These are phyloP conservation scores for Nitzschia putrida DNA, from an alignment of 108 stramenopile genomes.

Conservation along the genomic window DNA sequence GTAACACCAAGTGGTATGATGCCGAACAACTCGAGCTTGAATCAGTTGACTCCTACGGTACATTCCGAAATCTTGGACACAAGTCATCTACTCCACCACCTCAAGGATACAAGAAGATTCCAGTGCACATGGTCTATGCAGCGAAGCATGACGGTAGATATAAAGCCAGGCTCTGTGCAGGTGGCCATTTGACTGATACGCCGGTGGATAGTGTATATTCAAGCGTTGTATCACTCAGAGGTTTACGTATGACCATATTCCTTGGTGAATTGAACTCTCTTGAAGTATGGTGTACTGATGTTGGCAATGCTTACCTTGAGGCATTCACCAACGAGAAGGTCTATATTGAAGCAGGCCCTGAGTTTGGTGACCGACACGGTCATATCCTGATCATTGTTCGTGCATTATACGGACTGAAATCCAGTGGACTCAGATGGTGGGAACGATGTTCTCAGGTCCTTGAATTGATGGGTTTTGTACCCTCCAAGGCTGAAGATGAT, in stretches of 20 bases:
- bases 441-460: slow-evolving; percentile 24
- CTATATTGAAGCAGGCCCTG: slow-evolving; percentile 26
- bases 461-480: slow-evolving; percentile 27
- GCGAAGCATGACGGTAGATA: slow-evolving; percentile 36
- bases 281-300: slow-evolving; percentile 22
- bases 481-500: slow-evolving; percentile 38
- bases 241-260: slow-evolving; percentile 10
- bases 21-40: slow-evolving; percentile 18
- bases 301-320: slow-evolving; percentile 32
- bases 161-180: slow-evolving; percentile 28
- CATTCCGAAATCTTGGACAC: slow-evolving; percentile 26
- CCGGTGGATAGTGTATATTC: slow-evolving; percentile 37
- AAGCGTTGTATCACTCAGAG: slow-evolving; percentile 31
- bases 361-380: slow-evolving; percentile 2
- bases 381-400: slow-evolving; percentile 26
- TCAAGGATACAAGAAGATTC: slow-evolving; percentile 29
- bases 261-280: slow-evolving; percentile 22
- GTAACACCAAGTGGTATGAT: slow-evolving; percentile 42
- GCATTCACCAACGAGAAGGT: slow-evolving; percentile 28
- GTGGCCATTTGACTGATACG: slow-evolving; percentile 34
- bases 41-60: slow-evolving; percentile 25
- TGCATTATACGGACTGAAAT: slow-evolving; percentile 43
- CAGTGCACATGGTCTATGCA: slow-evolving; percentile 38
- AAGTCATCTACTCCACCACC: too few relatives aligned
- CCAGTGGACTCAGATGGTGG: slow-evolving; percentile 10